Evolutionary conservation across 1,284 basidiomycete genomes (phyloP), one percentile per base, ranked within the genome.

Genomic region (Psilocybe mexicana): DNA sequence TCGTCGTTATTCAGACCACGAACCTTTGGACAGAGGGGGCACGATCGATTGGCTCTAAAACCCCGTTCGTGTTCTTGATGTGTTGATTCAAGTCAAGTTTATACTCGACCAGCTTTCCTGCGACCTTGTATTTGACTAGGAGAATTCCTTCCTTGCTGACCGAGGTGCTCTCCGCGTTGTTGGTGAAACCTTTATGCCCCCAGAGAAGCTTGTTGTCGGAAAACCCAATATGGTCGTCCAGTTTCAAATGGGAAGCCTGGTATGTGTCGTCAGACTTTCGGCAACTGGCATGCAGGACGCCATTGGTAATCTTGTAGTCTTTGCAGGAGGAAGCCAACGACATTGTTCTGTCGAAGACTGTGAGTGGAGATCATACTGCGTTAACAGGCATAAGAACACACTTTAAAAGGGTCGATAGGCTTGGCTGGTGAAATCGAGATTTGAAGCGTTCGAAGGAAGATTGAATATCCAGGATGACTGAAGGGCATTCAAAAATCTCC

Each of bases 301-400:
- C 57, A 26, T n/a, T 1, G 24, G 54, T 25, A 30, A 47, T 55
- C 25, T 6, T 40, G 38, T 38, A 50, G 25, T 48, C 48, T 25
- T 50, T 43, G 43, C 52, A 59, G 26, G 52, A 50, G 23, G 48
- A 18, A 24, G 57, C 44, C 33, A 59, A 54, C 1, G 57, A 14
- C 57, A 59, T 8, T 45, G 57, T 67, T 77, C 78, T 6, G 71
- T 67, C 25, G 42, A 55, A 10, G 58, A 64, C 1, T 79, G 63
- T 43, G 69, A 79, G 54, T 79, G 30, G 76, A 26, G 11, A 7
- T n/a, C 23, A 4, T 40, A 4, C 4, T 40, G 14, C 10, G 10
- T 40, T 40, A 40, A 40, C 38, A 6, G 44, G 5, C 11, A 4
- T 3, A 44, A 44, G 8, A 45, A 25, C 10, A 14, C 44, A 23